These are phyloP conservation scores for Hyaloscypha finlandica DNA, from an alignment of 495 filamentous ascomycete species.

Conservation along the genomic window DNA sequence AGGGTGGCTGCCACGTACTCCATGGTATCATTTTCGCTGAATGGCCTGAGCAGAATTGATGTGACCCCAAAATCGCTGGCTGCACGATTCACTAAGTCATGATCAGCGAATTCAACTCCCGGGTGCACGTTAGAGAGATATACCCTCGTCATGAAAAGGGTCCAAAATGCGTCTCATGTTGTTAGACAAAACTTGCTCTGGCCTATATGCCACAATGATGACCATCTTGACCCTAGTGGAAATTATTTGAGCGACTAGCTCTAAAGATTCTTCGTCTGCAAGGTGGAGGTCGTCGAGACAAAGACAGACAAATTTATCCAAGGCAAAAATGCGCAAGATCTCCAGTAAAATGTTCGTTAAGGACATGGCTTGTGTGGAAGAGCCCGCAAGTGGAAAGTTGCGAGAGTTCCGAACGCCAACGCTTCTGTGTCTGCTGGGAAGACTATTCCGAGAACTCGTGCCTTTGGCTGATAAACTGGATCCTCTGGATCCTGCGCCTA, in stretches of 20 bases:
- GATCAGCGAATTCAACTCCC: slow-evolving; percentile 6
- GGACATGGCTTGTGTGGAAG: slow-evolving; percentile 70
- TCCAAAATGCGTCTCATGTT: slow-evolving; percentile 46
- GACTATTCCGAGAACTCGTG: slow-evolving; percentile 14
- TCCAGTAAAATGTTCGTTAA: slow-evolving; percentile 82
- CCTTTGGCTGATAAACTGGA: slow-evolving; percentile 8
- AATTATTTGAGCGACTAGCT: slow-evolving; percentile 75
- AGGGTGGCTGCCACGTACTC: slow-evolving; percentile 77
- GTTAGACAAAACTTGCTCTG: slow-evolving; percentile 50
- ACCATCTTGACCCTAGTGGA: slow-evolving; percentile 73
- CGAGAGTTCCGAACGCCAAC: slow-evolving; percentile 53
- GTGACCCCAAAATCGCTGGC: slow-evolving; percentile 46
- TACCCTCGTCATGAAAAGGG: slow-evolving; percentile 47
- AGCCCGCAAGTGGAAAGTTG: slow-evolving; percentile 70
- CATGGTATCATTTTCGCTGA: slow-evolving; percentile 72
- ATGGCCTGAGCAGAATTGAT: slow-evolving; percentile 62
- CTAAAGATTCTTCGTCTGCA: slow-evolving; percentile 80
- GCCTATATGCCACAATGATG: slow-evolving; percentile 67
- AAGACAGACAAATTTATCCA: slow-evolving; percentile 76
- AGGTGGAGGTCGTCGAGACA: slow-evolving; percentile 85
- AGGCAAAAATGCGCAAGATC: slow-evolving; percentile 71
- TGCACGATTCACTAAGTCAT: slow-evolving; percentile 22
- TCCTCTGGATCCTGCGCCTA: slow-evolving; percentile 11
- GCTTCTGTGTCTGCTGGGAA: slow-evolving; percentile 13
- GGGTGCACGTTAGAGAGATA: slow-evolving; percentile 2